These are phyloP conservation scores for Jacaranda mimosifolia DNA, from an alignment of 257 asterid genomes.

Conservation along the genomic window DNA sequence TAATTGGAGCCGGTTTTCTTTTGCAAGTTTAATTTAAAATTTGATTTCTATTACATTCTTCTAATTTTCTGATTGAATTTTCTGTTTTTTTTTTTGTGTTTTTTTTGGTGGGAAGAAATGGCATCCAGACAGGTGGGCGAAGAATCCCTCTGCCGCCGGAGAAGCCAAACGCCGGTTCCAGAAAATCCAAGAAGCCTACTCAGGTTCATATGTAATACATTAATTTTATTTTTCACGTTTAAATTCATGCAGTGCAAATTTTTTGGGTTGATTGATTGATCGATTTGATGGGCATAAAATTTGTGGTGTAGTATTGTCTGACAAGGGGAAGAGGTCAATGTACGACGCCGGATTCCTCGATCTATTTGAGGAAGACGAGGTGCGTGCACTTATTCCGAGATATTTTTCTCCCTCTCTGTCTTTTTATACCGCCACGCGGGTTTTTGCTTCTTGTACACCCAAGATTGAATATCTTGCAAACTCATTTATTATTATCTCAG, in stretches of 20 bases:
- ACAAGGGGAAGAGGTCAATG: slow-evolving; percentile 85
- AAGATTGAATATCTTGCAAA: not conserved
- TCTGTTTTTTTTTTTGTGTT: not conserved
- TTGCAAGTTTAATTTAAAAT: not conserved
- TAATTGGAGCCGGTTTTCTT: not conserved
- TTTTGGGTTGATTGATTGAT: slow-evolving; percentile 21
- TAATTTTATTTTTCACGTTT: not conserved
- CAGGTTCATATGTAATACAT: slow-evolving; percentile 48
- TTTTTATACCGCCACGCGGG: slow-evolving; percentile 2
- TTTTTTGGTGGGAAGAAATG: slow-evolving; percentile 55
- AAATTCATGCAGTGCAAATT: not conserved
- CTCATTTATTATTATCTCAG: too few species aligned
- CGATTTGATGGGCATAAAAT: slow-evolving; percentile 7
- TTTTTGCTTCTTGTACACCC: slow-evolving; percentile 13
- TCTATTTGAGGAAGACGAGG: slow-evolving; percentile 88
- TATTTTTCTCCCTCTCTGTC: slow-evolving; percentile 33
- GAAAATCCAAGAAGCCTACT: slow-evolving; percentile 79
- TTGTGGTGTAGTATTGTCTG: slow-evolving; percentile 71
- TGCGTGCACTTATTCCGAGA: slow-evolving; percentile 40
- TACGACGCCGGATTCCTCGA: slow-evolving; percentile 92
- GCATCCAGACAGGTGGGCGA: slow-evolving; percentile 87
- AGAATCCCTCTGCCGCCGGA: slow-evolving; percentile 71
- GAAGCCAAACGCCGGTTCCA: slow-evolving; percentile 81
- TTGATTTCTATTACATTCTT: not conserved
- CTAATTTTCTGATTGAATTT: not conserved